Base-by-base conservation (phyloP, 345 rosid species). In the Gossypium turneri region DNA sequence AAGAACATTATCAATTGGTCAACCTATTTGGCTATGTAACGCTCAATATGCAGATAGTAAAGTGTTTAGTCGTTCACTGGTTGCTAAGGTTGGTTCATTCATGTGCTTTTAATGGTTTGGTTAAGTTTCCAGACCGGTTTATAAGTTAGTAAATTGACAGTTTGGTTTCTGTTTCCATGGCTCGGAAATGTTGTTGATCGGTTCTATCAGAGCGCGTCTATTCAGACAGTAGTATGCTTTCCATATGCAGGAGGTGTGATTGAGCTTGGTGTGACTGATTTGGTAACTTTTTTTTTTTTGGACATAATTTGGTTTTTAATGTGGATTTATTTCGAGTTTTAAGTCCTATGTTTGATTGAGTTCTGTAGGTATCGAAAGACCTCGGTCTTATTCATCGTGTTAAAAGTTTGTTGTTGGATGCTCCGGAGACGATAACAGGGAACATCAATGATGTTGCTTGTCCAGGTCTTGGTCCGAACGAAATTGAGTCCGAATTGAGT, bases 141-240 rank as follows among this genome's bases (percentile, higher is more conserved):
- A 2, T 66, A 43, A 12, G 7, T 13, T 62, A 3, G 3, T 22
- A 29, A 61, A 10, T 34, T 73, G 60, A 73, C 59, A 4, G 25
- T 60, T 77, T 48, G 52, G 67, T 22, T 47, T 66, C 25, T 59
- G 16, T 34, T 70, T 80, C 53, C 63, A 44, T 64, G 78, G 68
- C 70, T 67, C 55, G 75, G 68, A 69, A 29, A 34, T 73, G 50
- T 58, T 68, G 56, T 70, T 69, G 45, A 56, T 57, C 64, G 69
- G 72, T 41, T 75, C 47, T 76, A 69, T 79, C 82, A 95, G 99
- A 95, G 99, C 67, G 99, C 99, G 43, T 85, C 87, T 34, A 86
- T 90, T 84, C 89, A 90, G 85, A 93, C 98, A 17, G 87, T 95
- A 5, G 90, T 85, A 70, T 91, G 98, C 91, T 95, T 95, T 72